Conservation (phyloP, 192 early-diverging fungal genomes). For the Funneliformis mosseae region DNA sequence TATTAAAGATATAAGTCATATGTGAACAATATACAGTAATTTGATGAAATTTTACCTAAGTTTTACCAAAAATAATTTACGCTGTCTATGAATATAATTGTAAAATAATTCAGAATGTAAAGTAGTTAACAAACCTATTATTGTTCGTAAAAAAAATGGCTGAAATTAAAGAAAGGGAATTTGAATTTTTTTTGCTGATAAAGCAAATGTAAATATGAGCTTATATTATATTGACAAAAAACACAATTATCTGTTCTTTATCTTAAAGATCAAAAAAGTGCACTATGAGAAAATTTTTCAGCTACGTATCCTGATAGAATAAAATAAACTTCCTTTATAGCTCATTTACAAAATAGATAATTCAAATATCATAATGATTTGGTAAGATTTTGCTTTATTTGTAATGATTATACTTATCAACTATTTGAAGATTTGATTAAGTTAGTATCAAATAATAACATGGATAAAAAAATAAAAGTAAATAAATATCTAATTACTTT, state of each 20-base stretch:
- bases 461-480: not conserved
- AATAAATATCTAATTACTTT: too few relatives aligned
- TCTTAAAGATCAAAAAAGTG: conserved; percentile 7
- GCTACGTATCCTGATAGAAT: too few relatives aligned
- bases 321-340: not conserved
- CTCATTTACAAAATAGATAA: not conserved
- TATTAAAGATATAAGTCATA: too few relatives aligned
- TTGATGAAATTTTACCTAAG: not conserved
- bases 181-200: too few relatives aligned
- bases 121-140: not conserved
- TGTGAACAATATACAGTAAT: too few relatives aligned
- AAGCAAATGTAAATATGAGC: not conserved
- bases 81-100: not conserved
- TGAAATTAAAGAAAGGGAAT: not conserved
- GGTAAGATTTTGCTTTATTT: not conserved
- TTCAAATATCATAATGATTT: conserved; percentile 4
- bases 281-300: not conserved
- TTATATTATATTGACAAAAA: not conserved
- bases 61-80: not conserved
- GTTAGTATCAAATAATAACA: not conserved
- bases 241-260: not conserved
- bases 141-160: not conserved
- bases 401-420: not conserved
- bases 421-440: not conserved
- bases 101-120: not conserved